Evolutionary conservation across 2,329 filamentous ascomycete genomes (phyloP), one percentile per base, ranked within the genome.

Genomic region (Sclerotinia subarctica): DNA sequence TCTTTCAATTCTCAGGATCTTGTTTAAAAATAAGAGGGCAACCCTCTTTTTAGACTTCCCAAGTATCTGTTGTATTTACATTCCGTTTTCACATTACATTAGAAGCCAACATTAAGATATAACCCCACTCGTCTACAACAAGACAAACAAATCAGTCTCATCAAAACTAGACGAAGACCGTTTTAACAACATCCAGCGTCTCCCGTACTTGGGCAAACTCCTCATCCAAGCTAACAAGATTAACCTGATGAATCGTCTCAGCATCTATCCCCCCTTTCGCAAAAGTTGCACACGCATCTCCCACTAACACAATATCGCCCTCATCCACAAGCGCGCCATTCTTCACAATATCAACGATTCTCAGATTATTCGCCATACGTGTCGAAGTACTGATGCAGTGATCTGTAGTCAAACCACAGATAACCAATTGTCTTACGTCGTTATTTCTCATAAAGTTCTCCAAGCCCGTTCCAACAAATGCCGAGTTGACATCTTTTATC

Each of bases 271-370:
- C 29, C 13, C 58, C 58, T 19, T 35, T 62, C 10, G 44, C 58
- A 49, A 49, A 62, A 24, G 44, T 49, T 24, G 58, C 58, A 49
- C 58, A 62, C 21, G 44, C 58, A 49, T 62, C 58, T 24, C 58
- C 44, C n/a, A 60, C 57, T 2, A 60, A 42, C 15, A 60, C 24
- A 24, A 60, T 32, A 24, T 60, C 57, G 5, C 57, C 57, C 21
- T n/a, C 57, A 11, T 47, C 57, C 26, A 60, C 57, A 24, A 47
- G 42, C n/a, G 6, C 44, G 7, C 42, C 57, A 10, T 60, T 60
- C 26, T 60, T 44, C 57, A 60, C 44, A 29, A 60, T 17, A 49
- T 47, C 57, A n/a, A 49, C 57, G 3, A 60, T 60, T 32, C 57
- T 49, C 57, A 60, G 15, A 35, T 60, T 60, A 15, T n/a, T 47